Percentiles rank a stretch among this genome's conserved stretches.
Evolutionary conservation across 768 basidiomycete genomes (phyloP).

Genomic region (Amanita muscaria): DNA sequence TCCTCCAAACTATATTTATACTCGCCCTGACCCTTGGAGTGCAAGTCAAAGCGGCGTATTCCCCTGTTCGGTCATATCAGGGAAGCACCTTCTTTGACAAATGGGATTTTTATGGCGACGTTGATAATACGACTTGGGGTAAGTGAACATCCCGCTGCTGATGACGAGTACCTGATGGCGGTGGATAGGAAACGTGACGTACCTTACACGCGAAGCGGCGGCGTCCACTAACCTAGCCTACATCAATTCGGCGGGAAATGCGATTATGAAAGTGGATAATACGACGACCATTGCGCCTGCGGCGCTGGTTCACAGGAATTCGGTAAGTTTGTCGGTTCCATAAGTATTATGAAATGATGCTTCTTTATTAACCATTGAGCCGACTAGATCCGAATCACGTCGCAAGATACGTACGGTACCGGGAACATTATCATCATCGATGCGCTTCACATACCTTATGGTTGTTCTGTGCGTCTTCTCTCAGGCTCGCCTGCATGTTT

Average conservation of each 20-base stretch:
- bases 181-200: constrained; percentile 63
- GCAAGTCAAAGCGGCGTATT: constrained; percentile 17
- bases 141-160: too few species aligned
- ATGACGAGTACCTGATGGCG: too few species aligned
- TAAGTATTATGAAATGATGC: too few species aligned
- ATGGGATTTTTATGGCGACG: constrained; percentile 45
- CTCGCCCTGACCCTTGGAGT: neutral
- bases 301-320: constrained; percentile 25
- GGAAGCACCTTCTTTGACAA: constrained; percentile 45
- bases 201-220: constrained; percentile 41
- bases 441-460: constrained; percentile 38
- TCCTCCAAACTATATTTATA: too few species aligned
- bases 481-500: too few species aligned
- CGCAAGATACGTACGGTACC: constrained; percentile 31
- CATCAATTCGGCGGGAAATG: constrained; percentile 51
- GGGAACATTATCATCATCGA: constrained; percentile 39
- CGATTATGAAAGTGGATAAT: constrained; percentile 72
- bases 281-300: constrained; percentile 35
- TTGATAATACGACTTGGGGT: constrained; percentile 41
- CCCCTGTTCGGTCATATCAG: constrained; percentile 34
- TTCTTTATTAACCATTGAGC: neutral
- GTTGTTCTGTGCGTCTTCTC: constrained; percentile 38
- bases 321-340: constrained; percentile 44
- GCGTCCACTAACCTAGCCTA: constrained; percentile 43
- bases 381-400: constrained; percentile 36